Base-by-base conservation (phyloP, 805 yeast species). In the Kodamaea leandrae region DNA sequence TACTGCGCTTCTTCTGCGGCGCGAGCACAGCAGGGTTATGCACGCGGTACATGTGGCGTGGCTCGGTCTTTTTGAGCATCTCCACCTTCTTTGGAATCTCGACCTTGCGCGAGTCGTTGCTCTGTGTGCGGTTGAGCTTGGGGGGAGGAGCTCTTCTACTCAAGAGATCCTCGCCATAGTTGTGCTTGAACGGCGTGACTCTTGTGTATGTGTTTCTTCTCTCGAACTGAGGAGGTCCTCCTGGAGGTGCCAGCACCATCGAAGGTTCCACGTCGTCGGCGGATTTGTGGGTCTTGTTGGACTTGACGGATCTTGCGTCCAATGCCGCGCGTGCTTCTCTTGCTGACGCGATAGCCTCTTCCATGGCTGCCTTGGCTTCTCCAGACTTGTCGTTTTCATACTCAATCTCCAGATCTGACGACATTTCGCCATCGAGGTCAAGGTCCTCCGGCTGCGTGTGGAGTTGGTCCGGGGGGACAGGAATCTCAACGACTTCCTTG, bases 151-250 rank as follows among this genome's bases (percentile, higher is more conserved):
- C 35, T 18, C 18, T 30, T 6, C 37, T 34, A 13, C 21, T 30
- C 9, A n/a, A 13, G 17, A 32, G 14, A 20, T 12, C 18, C 6
- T 23, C 28, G 20, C 24, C 37, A 32, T 38, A 32, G 19, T 18
- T 18, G 32, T 37, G 35, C 33, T 43, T 44, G 47, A 50, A 59
- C 10, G 66, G 66, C 6, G 49, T 44, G 4, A 60, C 53, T 20
- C 46, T 52, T 6, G 60, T 55, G 18, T 49, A 23, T 4, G 59
- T 51, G 36, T 43, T 50, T 47, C 50, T 54, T 27, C 50, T 45
- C 17, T 42, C 41, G 7, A 23, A 10, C 6, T 30, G 14, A 2
- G 48, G 41, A 4, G 42, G 37, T 7, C 6, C 13, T 16, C 14
- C 30, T 12, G 55, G 52, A 6, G 55, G 46, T 6, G 36, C 20